These are phyloP conservation scores for Colletotrichum spaethianum DNA, from an alignment of 2,329 filamentous ascomycete species.

Conservation along the genomic window DNA sequence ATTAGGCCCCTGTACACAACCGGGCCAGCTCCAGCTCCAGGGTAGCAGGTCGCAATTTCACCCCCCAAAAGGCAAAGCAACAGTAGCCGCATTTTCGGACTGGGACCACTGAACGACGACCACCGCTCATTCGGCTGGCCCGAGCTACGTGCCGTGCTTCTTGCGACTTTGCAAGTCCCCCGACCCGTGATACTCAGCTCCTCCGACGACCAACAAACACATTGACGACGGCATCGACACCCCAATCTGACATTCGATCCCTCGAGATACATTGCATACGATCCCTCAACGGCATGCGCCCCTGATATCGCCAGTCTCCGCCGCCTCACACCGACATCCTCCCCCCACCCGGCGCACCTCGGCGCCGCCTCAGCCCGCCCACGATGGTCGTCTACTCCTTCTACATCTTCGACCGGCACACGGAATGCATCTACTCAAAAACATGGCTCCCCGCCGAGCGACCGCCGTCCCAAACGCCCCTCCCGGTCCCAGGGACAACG, in stretches of 20 bases:
- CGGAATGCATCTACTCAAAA: constrained; percentile 97
- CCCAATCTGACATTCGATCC: not conserved
- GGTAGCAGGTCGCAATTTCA: constrained; percentile 19
- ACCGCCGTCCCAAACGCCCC: constrained; percentile 58
- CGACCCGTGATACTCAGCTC: constrained; percentile 11
- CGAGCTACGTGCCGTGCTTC: constrained; percentile 5
- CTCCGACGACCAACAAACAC: not conserved
- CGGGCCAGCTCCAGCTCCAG: constrained; percentile 28
- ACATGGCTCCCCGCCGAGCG: constrained; percentile 76
- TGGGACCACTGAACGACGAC: constrained; percentile 24
- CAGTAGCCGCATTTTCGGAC: constrained; percentile 18
- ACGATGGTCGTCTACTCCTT: constrained; percentile 96
- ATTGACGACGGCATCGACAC: not conserved
- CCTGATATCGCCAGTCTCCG: not conserved
- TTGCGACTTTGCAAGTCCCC: constrained; percentile 7
- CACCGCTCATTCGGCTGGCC: constrained; percentile 21
- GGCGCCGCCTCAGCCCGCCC: constrained; percentile 41
- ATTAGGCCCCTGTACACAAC: constrained; percentile 21
- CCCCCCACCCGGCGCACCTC: constrained; percentile 10
- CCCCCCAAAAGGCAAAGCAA: constrained; percentile 12
- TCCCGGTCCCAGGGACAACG: constrained; percentile 50
- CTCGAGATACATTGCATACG: not conserved
- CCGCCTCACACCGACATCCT: not conserved
- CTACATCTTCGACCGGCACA: constrained; percentile 99
- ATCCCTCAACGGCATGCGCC: constrained; percentile 23